Percentiles rank a stretch among this genome's conserved stretches.
Conservation (phyloP, 176 grass and related monocot species). For the Carex kokanica region DNA sequence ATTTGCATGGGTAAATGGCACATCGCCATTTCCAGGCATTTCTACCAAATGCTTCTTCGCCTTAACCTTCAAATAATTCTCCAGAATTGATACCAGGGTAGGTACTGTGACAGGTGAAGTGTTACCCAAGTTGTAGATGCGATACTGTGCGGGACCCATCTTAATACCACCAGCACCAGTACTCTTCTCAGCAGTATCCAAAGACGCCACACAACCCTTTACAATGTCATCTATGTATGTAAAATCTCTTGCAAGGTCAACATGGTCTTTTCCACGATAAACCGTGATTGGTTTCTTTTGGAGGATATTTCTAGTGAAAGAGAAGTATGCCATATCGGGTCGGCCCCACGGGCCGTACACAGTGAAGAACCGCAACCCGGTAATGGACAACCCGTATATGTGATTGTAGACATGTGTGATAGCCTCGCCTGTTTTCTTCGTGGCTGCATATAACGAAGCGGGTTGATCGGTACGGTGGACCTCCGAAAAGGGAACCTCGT, state of each 20-base stretch:
- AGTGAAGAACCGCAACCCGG: constrained; percentile 47
- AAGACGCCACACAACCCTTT: constrained; percentile 38
- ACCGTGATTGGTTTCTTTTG: constrained; percentile 43
- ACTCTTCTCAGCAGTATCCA: constrained; percentile 44
- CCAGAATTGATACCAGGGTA: constrained; percentile 36
- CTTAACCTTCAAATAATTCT: constrained; percentile 34
- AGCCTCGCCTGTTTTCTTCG: constrained; percentile 51
- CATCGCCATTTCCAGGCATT: constrained; percentile 48
- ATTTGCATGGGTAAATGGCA: constrained; percentile 49
- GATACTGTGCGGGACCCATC: constrained; percentile 30
- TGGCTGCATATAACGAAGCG: constrained; percentile 44
- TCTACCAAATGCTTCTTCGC: constrained; percentile 40
- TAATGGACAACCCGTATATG: constrained; percentile 49
- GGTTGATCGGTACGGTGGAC: constrained; percentile 41
- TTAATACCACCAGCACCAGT: constrained; percentile 40
- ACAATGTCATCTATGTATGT: constrained; percentile 57
- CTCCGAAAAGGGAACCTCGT: constrained; percentile 38
- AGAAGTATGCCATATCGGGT: constrained; percentile 54
- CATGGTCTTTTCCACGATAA: constrained; percentile 29
- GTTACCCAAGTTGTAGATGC: constrained; percentile 48
- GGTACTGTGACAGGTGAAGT: constrained; percentile 45
- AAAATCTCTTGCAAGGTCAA: constrained; percentile 40
- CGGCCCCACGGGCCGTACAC: constrained; percentile 52
- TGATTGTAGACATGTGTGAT: constrained; percentile 51
- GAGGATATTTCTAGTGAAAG: constrained; percentile 46